Evolutionary conservation across 768 basidiomycete genomes (phyloP).

Genomic region (Cantharellus cinnabarinus): DNA sequence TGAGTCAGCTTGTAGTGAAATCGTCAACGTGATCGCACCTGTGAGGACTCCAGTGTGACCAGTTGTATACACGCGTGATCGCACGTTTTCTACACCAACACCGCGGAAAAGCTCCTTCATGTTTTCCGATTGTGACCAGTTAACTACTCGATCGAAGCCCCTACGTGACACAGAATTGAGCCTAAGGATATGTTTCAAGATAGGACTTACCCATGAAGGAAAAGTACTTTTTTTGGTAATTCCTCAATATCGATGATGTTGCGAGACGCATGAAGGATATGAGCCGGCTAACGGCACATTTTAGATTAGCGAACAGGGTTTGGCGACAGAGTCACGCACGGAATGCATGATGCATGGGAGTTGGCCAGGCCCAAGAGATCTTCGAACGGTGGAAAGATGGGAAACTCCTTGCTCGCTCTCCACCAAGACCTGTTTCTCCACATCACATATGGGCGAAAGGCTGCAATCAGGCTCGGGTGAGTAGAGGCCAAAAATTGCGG

Average conservation of each 20-base stretch:
- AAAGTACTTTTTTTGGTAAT: conserved; percentile 10
- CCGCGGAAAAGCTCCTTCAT: conserved; percentile 12
- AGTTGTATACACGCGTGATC: conserved; percentile 6
- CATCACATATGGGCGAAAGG: conserved; percentile 9
- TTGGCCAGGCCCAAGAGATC: conserved; percentile 9
- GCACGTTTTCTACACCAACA: conserved; percentile 7
- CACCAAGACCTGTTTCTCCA: conserved; percentile 9
- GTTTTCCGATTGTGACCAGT: conserved; percentile 9
- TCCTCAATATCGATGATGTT: conserved; percentile 8
- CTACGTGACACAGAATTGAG: conserved; percentile 1
- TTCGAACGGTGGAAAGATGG: conserved; percentile 9
- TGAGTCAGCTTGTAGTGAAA: background rate
- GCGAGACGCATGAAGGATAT: conserved; percentile 10
- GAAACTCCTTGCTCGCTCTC: conserved; percentile 7
- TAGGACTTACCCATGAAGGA: conserved; percentile 10
- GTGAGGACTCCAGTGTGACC: conserved; percentile 10
- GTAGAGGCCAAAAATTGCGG: background rate
- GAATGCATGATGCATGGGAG: conserved; percentile 10
- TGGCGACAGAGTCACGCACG: background rate
- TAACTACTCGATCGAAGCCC: conserved; percentile 10
- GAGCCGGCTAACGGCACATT: conserved; percentile 8
- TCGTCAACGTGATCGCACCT: background rate
- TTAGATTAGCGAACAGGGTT: background rate
- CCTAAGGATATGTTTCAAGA: background rate
- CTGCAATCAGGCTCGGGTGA: background rate